phyloP scores from a whole-genome alignment of 306 rosid genomes.

The Citrullus amarus region DNA sequence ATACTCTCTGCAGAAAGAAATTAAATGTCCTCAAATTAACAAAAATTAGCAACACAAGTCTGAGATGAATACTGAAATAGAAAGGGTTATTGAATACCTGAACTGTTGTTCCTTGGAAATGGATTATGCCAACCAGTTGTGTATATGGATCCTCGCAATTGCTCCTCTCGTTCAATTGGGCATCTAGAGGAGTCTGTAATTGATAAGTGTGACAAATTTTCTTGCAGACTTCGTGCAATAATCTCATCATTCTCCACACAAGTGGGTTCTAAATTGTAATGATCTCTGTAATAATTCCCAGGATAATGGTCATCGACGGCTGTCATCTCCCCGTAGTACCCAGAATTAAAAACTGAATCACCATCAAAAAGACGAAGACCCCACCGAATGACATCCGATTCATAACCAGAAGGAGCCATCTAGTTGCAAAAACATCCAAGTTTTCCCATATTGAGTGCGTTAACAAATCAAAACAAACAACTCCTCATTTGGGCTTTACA shows the following conservation, averaged over 20 bases:
- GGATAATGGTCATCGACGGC: constrained; percentile 26
- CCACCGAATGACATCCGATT: constrained; percentile 56
- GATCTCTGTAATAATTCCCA: constrained; percentile 32
- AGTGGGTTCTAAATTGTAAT: constrained; percentile 32
- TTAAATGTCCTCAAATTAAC: constrained; percentile 8
- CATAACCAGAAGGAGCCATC: constrained; percentile 49
- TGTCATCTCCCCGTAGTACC: constrained; percentile 29
- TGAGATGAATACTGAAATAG: background rate
- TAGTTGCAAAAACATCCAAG: constrained; percentile 7
- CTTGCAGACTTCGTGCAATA: constrained; percentile 69
- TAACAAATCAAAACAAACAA: background rate
- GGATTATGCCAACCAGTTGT: constrained; percentile 44
- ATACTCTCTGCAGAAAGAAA: constrained; percentile 26
- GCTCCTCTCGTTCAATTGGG: constrained; percentile 32
- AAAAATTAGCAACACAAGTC: constrained; percentile 5
- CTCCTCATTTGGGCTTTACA: background rate
- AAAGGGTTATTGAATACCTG: constrained; percentile 25
- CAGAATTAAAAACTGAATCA: constrained; percentile 35
- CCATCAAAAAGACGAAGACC: constrained; percentile 41
- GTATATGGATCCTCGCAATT: constrained; percentile 27
- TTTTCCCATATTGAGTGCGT: background rate
- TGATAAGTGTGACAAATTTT: constrained; percentile 49
- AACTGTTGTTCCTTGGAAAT: constrained; percentile 32
- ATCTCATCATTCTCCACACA: constrained; percentile 68
- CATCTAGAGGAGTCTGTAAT: constrained; percentile 35